These are phyloP conservation scores for Lichtheimia ornata DNA, from an alignment of 371 early-diverging fungal genomes.

Conservation along the genomic window DNA sequence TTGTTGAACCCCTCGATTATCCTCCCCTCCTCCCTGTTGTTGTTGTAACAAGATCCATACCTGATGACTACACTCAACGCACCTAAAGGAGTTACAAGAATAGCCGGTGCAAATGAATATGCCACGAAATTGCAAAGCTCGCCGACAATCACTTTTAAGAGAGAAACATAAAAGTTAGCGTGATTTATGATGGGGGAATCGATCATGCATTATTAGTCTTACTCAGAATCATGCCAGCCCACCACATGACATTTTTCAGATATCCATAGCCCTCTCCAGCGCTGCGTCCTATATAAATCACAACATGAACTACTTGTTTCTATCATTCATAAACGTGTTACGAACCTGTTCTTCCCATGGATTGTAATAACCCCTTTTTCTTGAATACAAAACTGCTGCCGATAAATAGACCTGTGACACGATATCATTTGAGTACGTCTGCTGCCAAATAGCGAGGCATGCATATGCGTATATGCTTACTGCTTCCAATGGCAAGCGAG, in stretches of 20 bases:
- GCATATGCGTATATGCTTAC: slow-evolving; percentile 29
- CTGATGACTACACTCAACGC: slow-evolving; percentile 77
- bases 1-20: too few species aligned
- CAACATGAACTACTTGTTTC: not conserved
- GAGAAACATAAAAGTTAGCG: not conserved
- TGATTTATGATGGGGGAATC: not conserved
- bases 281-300: not conserved
- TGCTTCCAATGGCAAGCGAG: slow-evolving; percentile 74
- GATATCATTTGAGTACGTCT: not conserved
- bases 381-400: slow-evolving; percentile 92
- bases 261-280: slow-evolving; percentile 87
- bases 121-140: slow-evolving; percentile 91
- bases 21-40: too few species aligned
- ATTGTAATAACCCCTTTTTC: slow-evolving; percentile 87
- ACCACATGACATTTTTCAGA: slow-evolving; percentile 88
- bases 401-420: slow-evolving; percentile 73
- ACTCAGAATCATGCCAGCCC: slow-evolving; percentile 89
- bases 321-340: not conserved
- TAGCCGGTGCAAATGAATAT: slow-evolving; percentile 89
- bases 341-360: slow-evolving; percentile 60
- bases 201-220: slow-evolving; percentile 14
- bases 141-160: slow-evolving; percentile 67
- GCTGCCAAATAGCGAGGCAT: not conserved
- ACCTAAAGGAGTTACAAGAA: slow-evolving; percentile 92
- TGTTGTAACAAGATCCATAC: slow-evolving; percentile 13